Percentiles rank a stretch among this genome's conserved stretches.
Evolutionary conservation across 1,139 yeast genomes (phyloP).

Genomic region (Pichia sp.): DNA sequence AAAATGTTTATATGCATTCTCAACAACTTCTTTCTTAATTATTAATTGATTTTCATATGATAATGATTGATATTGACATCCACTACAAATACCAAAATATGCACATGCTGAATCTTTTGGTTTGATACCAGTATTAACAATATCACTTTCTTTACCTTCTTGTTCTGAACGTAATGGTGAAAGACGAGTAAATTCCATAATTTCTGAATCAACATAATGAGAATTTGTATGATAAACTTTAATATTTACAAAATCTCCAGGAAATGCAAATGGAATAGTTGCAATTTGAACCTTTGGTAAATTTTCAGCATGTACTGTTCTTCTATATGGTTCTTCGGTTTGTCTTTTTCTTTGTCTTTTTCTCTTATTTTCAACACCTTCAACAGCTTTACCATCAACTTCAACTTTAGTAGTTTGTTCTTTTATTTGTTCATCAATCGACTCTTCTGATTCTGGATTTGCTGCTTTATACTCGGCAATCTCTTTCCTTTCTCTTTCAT

Average conservation of each 20-base stretch:
- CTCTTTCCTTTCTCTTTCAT: slow-evolving; percentile 12
- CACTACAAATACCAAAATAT: slow-evolving; percentile 79
- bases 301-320: slow-evolving; percentile 9
- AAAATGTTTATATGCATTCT: slow-evolving; percentile 74
- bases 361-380: slow-evolving; percentile 5
- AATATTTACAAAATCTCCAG: slow-evolving; percentile 72
- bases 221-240: slow-evolving; percentile 77
- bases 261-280: slow-evolving; percentile 78
- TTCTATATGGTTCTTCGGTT: slow-evolving; percentile 12
- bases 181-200: slow-evolving; percentile 44
- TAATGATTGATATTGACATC: slow-evolving; percentile 88
- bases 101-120: slow-evolving; percentile 40
- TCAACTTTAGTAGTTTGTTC: slow-evolving; percentile 1
- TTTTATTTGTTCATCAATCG: background rate
- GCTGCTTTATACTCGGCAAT: background rate
- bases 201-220: slow-evolving; percentile 67
- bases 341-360: slow-evolving; percentile 6
- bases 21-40: slow-evolving; percentile 68
- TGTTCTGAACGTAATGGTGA: slow-evolving; percentile 48
- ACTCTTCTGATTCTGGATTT: background rate
- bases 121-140: slow-evolving; percentile 23
- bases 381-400: slow-evolving; percentile 1
- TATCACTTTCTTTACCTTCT: no score
- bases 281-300: slow-evolving; percentile 36
- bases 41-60: slow-evolving; percentile 65